A percentile compares a stretch with the other conserved stretches of the same genome.
These are phyloP conservation scores for Cairneyella variabilis DNA, from an alignment of 495 filamentous ascomycete genomes.

Conservation along the genomic window DNA sequence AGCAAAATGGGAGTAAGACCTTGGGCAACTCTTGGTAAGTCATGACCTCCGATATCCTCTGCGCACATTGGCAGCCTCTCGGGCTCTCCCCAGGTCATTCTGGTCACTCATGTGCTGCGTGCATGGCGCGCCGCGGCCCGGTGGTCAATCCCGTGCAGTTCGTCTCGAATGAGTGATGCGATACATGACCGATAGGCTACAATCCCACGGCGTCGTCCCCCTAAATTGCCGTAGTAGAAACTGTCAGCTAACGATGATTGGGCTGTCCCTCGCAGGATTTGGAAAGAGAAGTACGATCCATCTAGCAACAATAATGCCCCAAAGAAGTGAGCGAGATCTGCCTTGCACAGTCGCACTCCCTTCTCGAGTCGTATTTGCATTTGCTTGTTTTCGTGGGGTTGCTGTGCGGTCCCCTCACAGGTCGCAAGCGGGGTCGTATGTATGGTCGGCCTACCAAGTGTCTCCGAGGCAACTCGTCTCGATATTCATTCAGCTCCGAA, in stretches of 20 bases:
- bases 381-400: constrained; percentile 6
- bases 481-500: not conserved
- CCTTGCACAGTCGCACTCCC: not conserved
- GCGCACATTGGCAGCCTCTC: constrained; percentile 9
- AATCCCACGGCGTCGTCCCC: too few species aligned
- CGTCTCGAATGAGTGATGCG: constrained; percentile 24
- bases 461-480: too few species aligned
- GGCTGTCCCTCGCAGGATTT: constrained; percentile 62
- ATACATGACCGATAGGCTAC: constrained; percentile 21
- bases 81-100: too few species aligned
- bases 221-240: too few species aligned
- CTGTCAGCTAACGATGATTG: too few species aligned
- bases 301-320: constrained; percentile 13
- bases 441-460: not conserved
- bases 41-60: constrained; percentile 16
- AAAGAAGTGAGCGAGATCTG: constrained; percentile 27
- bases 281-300: constrained; percentile 92
- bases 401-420: not conserved
- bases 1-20: constrained; percentile 82
- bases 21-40: constrained; percentile 95
- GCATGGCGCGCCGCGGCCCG: constrained; percentile 7
- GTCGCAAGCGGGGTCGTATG: not conserved
- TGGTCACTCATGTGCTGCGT: constrained; percentile 6
- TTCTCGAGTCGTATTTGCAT: constrained; percentile 3
- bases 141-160: constrained; percentile 20